Base-by-base conservation (phyloP, 148 eudicot species). In the Simmondsia chinensis region DNA sequence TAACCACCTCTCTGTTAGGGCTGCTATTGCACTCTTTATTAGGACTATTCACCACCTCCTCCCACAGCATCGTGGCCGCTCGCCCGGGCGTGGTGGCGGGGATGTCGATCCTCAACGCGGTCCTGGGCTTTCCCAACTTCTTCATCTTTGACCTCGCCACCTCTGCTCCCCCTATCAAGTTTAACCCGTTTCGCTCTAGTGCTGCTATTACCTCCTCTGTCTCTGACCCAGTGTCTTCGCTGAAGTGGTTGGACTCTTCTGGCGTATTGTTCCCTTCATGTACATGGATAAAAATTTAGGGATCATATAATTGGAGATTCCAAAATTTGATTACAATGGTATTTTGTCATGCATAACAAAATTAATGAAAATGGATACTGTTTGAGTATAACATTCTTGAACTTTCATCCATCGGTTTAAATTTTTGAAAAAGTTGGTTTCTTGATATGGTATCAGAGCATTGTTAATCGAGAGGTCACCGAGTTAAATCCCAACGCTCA, bases 61-160 rank as follows among this genome's bases (percentile, higher is more conserved):
- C 99, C 95, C 95, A 77, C 15, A 85, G 48, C 65, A 66, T 70
- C 1, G 95, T 74, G 6, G 87, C 74, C 8, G 83, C 85, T 82
- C 1, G 89, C 68, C 34, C 75, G 51, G 13, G 77, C 48, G 66
- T 69, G 4, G 65, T 70, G 14, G 66, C 74, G 21, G 87, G 96
- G 43, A 88, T 88, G 52, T 83, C 94, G 13, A 88, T 71, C 52
- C 94, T 80, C 69, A 83, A 52, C n/a, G 78, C 57, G 49, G 51
- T 73, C 45, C 66, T 82, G 0, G 81, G 76, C 65, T 85, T 85
- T 50, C 89, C 94, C 51, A 29, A 37, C 11, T 69, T 69, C 56
- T 81, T 84, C 16, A 74, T 58, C 61, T 77, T 77, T 0, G 54
- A 39, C 26, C 73, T 54, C 18, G 71, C 54, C 48, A 23, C 29